Conservation (phyloP, 1,284 basidiomycete genomes). For the Austroboletus rostrupii region DNA sequence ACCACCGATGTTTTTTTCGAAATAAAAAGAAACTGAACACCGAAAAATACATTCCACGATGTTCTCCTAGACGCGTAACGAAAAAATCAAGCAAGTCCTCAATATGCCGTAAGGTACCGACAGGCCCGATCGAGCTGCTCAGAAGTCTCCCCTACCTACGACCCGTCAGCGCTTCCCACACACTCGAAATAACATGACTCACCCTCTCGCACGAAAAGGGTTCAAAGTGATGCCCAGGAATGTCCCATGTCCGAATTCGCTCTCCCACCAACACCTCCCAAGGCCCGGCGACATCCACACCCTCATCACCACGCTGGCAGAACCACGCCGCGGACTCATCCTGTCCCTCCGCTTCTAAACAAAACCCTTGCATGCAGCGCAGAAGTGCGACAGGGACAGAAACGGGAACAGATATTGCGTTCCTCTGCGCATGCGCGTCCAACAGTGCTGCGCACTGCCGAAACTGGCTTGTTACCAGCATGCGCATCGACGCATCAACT, state of each 20-base stretch:
- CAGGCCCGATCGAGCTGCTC: slow-evolving; percentile 22
- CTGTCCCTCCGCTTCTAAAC: slow-evolving; percentile 12
- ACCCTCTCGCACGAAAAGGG: slow-evolving; percentile 54
- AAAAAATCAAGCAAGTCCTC: not conserved
- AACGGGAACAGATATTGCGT: slow-evolving; percentile 7
- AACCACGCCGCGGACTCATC: slow-evolving; percentile 47
- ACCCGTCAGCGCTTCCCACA: not conserved
- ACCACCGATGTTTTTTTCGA: too few relatives aligned
- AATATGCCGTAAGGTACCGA: slow-evolving; percentile 15
- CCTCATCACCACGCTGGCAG: slow-evolving; percentile 39
- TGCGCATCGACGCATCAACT: slow-evolving; percentile 10
- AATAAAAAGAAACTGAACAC: too few relatives aligned
- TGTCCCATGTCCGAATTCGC: slow-evolving; percentile 44
- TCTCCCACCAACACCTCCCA: slow-evolving; percentile 47
- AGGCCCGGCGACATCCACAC: slow-evolving; percentile 30
- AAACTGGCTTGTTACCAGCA: slow-evolving; percentile 38
- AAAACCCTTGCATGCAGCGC: slow-evolving; percentile 41
- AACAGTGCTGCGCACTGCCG: slow-evolving; percentile 40
- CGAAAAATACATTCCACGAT: too few relatives aligned
- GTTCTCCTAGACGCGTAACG: too few relatives aligned
- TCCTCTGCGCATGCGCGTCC: slow-evolving; percentile 34
- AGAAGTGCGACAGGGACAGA: slow-evolving; percentile 41
- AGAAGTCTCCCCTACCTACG: slow-evolving; percentile 23
- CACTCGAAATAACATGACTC: slow-evolving; percentile 21
- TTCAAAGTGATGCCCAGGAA: slow-evolving; percentile 66